phyloP scores from a whole-genome alignment of 2,329 filamentous ascomycete genomes.

The Botryotinia narcissicola region DNA sequence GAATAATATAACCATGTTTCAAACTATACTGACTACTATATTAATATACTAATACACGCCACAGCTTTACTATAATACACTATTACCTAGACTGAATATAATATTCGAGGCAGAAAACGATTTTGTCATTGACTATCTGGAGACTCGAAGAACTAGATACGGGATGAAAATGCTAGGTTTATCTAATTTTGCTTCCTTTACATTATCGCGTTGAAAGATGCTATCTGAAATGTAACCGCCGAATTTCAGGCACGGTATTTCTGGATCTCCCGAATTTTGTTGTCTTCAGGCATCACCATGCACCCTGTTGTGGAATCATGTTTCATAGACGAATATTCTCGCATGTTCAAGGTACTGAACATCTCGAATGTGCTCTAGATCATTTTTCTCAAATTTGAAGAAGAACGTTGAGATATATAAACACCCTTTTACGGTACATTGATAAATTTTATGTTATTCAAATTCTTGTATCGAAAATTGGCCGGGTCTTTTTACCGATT shows the following conservation, averaged over 20 bases:
- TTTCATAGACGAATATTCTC: not conserved
- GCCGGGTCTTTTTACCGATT: fast-evolving
- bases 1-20: no score
- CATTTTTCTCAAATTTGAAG: not conserved
- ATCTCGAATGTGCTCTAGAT: not conserved
- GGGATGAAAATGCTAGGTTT: no score
- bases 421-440: not conserved
- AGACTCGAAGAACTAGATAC: no score
- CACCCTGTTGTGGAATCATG: not conserved
- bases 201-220: not conserved
- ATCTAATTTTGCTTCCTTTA: no score
- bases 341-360: fast-evolving
- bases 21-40: no score
- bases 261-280: not conserved
- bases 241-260: not conserved
- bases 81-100: no score
- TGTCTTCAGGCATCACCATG: not conserved
- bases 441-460: not conserved
- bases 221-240: not conserved
- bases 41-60: no score
- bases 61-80: no score
- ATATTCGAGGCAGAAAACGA: no score
- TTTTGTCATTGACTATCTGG: no score
- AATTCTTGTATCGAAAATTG: no score
- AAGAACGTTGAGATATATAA: not conserved